phyloP scores from a whole-genome alignment of 805 yeast species.

The Candida hispaniensis region DNA sequence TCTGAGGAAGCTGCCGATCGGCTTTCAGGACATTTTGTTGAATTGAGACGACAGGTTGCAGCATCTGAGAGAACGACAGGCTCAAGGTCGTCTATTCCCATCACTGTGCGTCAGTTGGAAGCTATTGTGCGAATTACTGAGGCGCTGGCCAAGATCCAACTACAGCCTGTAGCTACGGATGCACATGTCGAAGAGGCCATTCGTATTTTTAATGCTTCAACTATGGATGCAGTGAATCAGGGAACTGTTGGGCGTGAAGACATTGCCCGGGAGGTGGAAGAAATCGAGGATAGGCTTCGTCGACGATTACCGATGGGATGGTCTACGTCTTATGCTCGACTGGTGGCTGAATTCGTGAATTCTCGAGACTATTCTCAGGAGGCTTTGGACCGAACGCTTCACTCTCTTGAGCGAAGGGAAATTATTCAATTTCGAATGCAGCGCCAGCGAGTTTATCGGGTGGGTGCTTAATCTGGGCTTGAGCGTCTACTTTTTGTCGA shows the following conservation, averaged over 20 bases:
- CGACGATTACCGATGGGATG: conserved; percentile 93
- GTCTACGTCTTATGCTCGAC: conserved; percentile 79
- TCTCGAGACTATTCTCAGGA: conserved; percentile 42
- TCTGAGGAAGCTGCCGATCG: conserved; percentile 83
- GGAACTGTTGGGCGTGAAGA: conserved; percentile 45
- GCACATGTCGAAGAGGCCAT: conserved; percentile 94
- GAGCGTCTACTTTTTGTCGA: no score
- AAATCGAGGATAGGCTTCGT: conserved; percentile 74
- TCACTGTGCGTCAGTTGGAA: conserved; percentile 93
- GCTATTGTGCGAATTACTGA: conserved; percentile 95
- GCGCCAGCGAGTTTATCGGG: conserved; percentile 66
- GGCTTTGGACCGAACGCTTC: conserved; percentile 74
- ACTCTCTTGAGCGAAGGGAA: conserved; percentile 74
- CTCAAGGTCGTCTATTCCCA: conserved; percentile 91
- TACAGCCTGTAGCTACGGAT: conserved; percentile 74
- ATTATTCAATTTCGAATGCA: conserved; percentile 83
- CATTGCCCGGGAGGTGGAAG: conserved; percentile 57
- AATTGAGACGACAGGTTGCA: conserved; percentile 74
- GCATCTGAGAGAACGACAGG: conserved; percentile 69
- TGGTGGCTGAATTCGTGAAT: conserved; percentile 59
- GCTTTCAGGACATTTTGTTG: conserved; percentile 84
- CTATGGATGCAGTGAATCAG: conserved; percentile 87
- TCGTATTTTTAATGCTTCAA: conserved; percentile 87
- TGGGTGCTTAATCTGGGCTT: conserved; percentile 54
- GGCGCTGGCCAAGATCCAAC: conserved; percentile 75